Base-by-base conservation (phyloP, 805 yeast species). In the Metschnikowia amazonensis region DNA sequence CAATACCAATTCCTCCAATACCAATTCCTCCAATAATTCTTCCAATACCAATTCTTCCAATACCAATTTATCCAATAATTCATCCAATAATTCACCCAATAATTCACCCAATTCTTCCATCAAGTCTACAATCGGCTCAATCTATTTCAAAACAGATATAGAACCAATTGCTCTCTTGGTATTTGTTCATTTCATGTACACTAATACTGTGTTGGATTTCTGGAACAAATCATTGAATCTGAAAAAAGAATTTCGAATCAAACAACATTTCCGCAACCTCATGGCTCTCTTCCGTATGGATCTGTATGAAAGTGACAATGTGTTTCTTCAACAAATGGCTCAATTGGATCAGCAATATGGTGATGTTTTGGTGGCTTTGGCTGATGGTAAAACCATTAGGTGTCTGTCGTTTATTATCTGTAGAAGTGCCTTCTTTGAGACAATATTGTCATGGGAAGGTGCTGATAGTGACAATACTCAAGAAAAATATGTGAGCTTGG, bases 351-450 rank as follows among this genome's bases (percentile, higher is more conserved):
- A 54, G 9, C 64, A 59, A 14, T 47, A 55, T 4, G 54, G 46
- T 21, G 86, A 82, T 56, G 72, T 79, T 2, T 53, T 55, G 0
- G 62, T 87, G 2, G 52, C 52, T 4, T 60, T 84, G n/a, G 50
- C 63, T 1, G 82, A 79, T 52, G 80, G 78, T 1, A 66, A 62
- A n/a, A 28, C 75, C 0, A 45, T 48, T 3, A 74, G 78, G 5
- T 80, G 80, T 56, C 74, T 82, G 2, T 67, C 70, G 9, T 63
- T 88, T 4, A 56, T 89, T n/a, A 58, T 65, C 3, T 61, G 76
- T 0, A 65, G 95, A 47, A 77, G 82, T 38, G 80, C 79, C 0
- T 86, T 74, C 56, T 87, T 89, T 59, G 82, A 78, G 45, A 72
- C 82, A 0, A 51, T 80, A 2, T 69, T 85, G 29, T 75, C 83